Percentiles rank a stretch among this genome's conserved stretches.
Evolutionary conservation across 768 basidiomycete genomes (phyloP).

Genomic region (Boletus subcaerulescens): DNA sequence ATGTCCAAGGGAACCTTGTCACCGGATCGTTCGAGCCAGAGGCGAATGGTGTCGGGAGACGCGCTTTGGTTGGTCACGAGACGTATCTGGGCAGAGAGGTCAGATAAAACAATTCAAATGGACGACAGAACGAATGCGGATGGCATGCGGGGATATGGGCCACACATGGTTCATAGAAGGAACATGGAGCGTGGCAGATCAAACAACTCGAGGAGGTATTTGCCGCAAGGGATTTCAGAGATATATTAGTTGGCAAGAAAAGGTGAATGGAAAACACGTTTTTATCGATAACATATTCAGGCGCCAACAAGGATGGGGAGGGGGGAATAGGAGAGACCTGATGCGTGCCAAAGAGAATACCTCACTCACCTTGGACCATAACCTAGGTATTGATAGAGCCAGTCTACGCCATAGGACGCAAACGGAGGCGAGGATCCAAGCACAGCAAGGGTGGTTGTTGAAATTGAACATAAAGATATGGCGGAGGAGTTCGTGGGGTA

Average conservation of each 20-base stretch:
- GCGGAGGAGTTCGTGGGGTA: constrained; percentile 71
- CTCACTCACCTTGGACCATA: constrained; percentile 74
- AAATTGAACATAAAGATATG: constrained; percentile 71
- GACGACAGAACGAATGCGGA: background rate
- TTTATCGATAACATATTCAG: constrained; percentile 13
- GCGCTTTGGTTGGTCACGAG: constrained; percentile 66
- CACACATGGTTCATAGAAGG: background rate
- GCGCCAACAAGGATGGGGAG: constrained; percentile 16
- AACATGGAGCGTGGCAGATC: background rate
- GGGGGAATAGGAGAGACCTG: constrained; percentile 4
- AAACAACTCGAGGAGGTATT: background rate
- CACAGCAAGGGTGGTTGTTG: constrained; percentile 66
- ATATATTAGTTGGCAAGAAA: background rate
- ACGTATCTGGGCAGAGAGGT: constrained; percentile 51
- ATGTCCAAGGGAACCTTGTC: constrained; percentile 69
- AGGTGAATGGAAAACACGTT: constrained; percentile 6
- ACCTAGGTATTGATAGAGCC: constrained; percentile 58
- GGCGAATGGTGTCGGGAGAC: constrained; percentile 74
- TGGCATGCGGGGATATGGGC: constrained; percentile 3
- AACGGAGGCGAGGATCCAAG: constrained; percentile 73
- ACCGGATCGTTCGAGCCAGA: constrained; percentile 83
- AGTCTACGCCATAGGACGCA: constrained; percentile 65
- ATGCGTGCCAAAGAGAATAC: background rate
- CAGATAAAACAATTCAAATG: background rate
- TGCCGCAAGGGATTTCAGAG: background rate